Evolutionary conservation across 176 grass and related monocot species (phyloP).

Genomic region (Cymbopogon citratus): DNA sequence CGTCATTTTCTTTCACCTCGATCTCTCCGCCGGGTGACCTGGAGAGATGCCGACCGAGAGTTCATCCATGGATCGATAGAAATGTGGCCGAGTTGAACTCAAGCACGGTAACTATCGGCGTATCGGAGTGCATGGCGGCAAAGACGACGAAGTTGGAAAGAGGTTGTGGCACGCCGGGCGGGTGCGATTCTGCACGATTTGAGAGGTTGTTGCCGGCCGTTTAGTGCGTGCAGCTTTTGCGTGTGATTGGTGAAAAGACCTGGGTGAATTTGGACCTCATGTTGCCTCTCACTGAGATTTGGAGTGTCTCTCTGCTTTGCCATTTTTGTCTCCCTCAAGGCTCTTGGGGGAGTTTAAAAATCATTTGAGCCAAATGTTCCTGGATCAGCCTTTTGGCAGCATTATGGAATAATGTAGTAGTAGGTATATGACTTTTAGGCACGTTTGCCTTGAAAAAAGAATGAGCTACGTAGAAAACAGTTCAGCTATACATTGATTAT

Average conservation of each 20-base stretch:
- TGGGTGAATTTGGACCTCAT: constrained; percentile 9
- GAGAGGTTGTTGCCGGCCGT: neutral
- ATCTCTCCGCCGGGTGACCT: neutral
- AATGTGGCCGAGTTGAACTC: constrained; percentile 14
- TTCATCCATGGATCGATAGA: neutral
- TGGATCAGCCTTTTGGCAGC: neutral
- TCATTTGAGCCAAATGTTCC: neutral
- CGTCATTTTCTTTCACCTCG: constrained; percentile 15
- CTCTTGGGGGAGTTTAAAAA: neutral
- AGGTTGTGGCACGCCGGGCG: neutral
- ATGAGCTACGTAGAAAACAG: neutral
- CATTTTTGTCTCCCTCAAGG: constrained; percentile 12
- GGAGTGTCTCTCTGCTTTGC: constrained; percentile 11
- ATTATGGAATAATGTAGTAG: neutral
- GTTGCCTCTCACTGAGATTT: constrained; percentile 1
- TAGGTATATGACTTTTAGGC: neutral
- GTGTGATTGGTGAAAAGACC: neutral
- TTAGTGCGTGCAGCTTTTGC: constrained; percentile 26
- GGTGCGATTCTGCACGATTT: neutral
- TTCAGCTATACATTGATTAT: neutral
- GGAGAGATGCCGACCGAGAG: neutral
- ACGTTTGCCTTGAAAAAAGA: neutral
- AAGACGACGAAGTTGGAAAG: neutral
- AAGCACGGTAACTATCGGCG: neutral
- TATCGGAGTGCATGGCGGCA: neutral